A percentile compares a stretch with the other conserved stretches of the same genome.
phyloP scores from a whole-genome alignment of 345 rosid genomes.

The Camelina laxa region DNA sequence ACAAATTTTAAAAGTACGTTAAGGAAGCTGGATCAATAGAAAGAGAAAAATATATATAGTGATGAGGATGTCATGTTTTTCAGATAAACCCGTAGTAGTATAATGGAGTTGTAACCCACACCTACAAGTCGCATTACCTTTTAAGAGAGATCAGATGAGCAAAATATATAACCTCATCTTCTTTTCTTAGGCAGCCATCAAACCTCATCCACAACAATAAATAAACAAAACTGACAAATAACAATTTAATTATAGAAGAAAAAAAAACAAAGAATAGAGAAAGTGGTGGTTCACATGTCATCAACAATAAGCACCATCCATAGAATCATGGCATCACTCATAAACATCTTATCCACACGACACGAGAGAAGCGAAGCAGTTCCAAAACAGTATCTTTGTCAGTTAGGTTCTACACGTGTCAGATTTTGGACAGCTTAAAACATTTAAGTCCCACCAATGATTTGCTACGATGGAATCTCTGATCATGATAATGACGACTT shows the following conservation, averaged over 20 bases:
- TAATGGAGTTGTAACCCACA: constrained; percentile 22
- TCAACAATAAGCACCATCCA: constrained; percentile 32
- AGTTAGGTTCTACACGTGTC: constrained; percentile 37
- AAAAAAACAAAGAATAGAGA: neutral
- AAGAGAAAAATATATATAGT: neutral
- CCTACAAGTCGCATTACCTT: constrained; percentile 27
- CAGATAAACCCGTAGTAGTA: constrained; percentile 2
- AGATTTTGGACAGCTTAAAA: constrained; percentile 16
- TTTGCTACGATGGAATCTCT: constrained; percentile 33
- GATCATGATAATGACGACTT: constrained; percentile 40
- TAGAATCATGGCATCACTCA: constrained; percentile 38
- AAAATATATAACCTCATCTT: constrained; percentile 31
- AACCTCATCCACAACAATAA: constrained; percentile 18
- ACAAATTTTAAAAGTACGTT: too few relatives aligned
- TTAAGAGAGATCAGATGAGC: constrained; percentile 35
- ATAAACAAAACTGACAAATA: neutral
- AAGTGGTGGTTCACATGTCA: constrained; percentile 45
- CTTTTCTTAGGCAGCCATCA: neutral
- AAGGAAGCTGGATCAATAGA: too few relatives aligned
- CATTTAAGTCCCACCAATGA: constrained; percentile 42
- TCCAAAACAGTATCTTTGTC: constrained; percentile 45
- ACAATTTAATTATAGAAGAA: neutral
- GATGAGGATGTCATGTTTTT: constrained; percentile 23
- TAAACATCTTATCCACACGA: constrained; percentile 44
- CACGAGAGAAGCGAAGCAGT: constrained; percentile 39